These are phyloP conservation scores for Hirsutella thompsonii DNA, from an alignment of 2,329 filamentous ascomycete genomes.

Conservation along the genomic window DNA sequence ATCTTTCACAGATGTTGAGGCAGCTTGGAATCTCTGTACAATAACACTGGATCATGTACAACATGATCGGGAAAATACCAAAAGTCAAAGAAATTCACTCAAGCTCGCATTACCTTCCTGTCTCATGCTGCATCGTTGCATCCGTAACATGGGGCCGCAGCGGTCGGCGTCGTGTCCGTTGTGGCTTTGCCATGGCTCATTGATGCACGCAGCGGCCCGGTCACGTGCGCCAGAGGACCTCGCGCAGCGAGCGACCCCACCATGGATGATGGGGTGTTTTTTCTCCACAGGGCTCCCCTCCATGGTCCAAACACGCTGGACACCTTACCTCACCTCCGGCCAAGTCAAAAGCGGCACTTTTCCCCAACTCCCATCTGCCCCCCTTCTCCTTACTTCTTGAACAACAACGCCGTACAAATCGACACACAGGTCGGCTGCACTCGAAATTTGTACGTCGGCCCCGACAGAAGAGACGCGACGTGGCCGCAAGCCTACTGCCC, in stretches of 20 bases:
- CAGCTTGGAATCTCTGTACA: constrained; percentile 18
- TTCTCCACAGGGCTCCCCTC: constrained; percentile 17
- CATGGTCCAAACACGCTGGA: constrained; percentile 1
- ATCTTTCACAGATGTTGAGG: constrained; percentile 13
- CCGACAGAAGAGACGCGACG: neutral
- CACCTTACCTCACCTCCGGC: neutral
- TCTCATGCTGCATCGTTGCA: too few relatives aligned
- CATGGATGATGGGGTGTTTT: constrained; percentile 17
- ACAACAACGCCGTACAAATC: neutral
- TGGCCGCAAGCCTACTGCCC: neutral
- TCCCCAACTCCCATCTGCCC: neutral
- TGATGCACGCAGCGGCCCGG: constrained; percentile 8
- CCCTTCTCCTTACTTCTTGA: neutral
- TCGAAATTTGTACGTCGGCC: neutral
- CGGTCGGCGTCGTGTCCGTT: neutral
- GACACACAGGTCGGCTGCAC: neutral
- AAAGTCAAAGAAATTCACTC: neutral
- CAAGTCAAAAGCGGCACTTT: constrained; percentile 6
- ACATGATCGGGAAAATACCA: constrained; percentile 10
- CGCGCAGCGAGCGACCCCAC: constrained; percentile 17
- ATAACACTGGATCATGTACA: constrained; percentile 19
- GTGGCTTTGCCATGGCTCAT: neutral
- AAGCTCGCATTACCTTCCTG: neutral
- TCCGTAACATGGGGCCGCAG: neutral
- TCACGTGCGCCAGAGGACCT: constrained; percentile 17